Conservation (phyloP, 1,284 basidiomycete genomes). For the Xanthoconium separans region DNA sequence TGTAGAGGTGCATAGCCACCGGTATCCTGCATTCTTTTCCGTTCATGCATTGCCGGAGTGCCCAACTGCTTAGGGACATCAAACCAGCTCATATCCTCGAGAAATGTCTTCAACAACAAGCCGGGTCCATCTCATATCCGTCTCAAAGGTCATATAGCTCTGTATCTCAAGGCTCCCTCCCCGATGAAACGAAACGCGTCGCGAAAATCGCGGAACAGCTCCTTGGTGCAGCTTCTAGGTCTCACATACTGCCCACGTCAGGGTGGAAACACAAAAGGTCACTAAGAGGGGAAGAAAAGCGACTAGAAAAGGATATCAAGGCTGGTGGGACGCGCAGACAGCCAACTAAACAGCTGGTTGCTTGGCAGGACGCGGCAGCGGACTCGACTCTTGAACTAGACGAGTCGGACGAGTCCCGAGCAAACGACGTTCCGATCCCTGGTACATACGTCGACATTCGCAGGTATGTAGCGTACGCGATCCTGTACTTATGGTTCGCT, state of each 20-base stretch:
- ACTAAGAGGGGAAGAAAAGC: slow-evolving; percentile 32
- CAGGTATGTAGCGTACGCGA: slow-evolving; percentile 40
- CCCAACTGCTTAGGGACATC: slow-evolving; percentile 19
- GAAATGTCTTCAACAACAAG: slow-evolving; percentile 6
- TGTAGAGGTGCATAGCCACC: slow-evolving; percentile 27
- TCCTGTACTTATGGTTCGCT: slow-evolving; percentile 6
- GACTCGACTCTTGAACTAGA: slow-evolving; percentile 11
- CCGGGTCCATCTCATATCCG: neutral
- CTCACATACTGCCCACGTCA: slow-evolving; percentile 19
- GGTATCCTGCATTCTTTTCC: slow-evolving; percentile 16
- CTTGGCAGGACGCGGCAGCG: slow-evolving; percentile 22
- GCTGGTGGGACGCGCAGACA: slow-evolving; percentile 5
- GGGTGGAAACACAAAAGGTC: slow-evolving; percentile 33
- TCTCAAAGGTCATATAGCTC: slow-evolving; percentile 1
- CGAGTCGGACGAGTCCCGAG: slow-evolving; percentile 15
- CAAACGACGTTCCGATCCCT: slow-evolving; percentile 22
- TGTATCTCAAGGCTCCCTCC: neutral
- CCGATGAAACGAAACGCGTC: slow-evolving; percentile 15
- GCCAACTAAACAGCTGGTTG: slow-evolving; percentile 19
- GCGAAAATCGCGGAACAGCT: slow-evolving; percentile 31
- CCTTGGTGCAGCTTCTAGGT: slow-evolving; percentile 27
- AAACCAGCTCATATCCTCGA: slow-evolving; percentile 12
- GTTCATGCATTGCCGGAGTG: slow-evolving; percentile 28
- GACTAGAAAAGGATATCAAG: slow-evolving; percentile 25
- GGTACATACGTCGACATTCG: slow-evolving; percentile 64